Conservation (phyloP, 2,329 filamentous ascomycete species). For the Botrytis paeoniae region DNA sequence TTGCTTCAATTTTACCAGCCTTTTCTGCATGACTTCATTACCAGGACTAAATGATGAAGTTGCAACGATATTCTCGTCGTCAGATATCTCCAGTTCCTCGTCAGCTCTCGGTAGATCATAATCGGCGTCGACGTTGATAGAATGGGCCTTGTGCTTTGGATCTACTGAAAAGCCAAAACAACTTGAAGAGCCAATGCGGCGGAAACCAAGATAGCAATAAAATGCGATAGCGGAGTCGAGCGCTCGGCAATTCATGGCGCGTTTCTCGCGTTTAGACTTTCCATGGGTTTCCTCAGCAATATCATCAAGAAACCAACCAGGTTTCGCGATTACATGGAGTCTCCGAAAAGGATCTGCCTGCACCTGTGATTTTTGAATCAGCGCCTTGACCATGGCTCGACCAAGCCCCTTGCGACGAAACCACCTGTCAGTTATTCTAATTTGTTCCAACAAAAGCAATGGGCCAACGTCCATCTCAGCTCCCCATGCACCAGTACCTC, state of each 20-base stretch:
- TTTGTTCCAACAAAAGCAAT: background rate
- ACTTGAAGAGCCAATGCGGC: slow-evolving; percentile 35
- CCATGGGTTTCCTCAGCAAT: background rate
- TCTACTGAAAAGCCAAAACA: slow-evolving; percentile 36
- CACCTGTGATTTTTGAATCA: background rate
- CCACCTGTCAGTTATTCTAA: no score
- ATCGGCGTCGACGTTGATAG: slow-evolving; percentile 26
- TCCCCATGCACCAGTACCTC: background rate
- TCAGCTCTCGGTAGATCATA: slow-evolving; percentile 24
- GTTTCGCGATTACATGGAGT: background rate
- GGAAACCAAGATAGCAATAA: slow-evolving; percentile 35
- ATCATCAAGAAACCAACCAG: background rate
- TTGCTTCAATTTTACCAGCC: background rate
- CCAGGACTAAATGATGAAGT: background rate
- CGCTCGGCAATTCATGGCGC: background rate
- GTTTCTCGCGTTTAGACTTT: background rate
- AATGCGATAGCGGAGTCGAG: background rate
- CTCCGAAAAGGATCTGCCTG: background rate
- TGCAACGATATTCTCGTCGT: background rate
- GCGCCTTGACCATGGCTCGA: background rate
- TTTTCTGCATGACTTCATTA: background rate
- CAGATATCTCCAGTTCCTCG: background rate
- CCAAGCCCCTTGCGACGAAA: background rate
- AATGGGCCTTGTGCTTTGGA: slow-evolving; percentile 29
- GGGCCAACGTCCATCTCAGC: background rate